Percentiles rank a stretch among this genome's conserved stretches.
phyloP scores from a whole-genome alignment of 257 asterid species.

The Fraxinus pennsylvanica region DNA sequence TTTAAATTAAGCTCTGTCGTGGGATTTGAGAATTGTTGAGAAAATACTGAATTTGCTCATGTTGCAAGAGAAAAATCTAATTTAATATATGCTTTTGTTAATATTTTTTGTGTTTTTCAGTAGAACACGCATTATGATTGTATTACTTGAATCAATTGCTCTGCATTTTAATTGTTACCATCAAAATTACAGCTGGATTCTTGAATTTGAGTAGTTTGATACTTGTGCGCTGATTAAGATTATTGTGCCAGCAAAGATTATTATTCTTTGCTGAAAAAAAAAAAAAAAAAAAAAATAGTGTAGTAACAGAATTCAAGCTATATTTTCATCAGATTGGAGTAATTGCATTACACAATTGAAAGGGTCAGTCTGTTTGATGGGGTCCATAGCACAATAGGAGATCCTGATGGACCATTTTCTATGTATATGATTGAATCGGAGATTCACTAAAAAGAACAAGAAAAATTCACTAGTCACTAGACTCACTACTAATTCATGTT shows the following conservation, averaged over 20 bases:
- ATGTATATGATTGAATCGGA: not conserved
- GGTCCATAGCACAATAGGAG: not conserved
- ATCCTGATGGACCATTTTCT: not conserved
- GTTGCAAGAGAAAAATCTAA: not conserved
- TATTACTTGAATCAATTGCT: not conserved
- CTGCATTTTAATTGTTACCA: not conserved
- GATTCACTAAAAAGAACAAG: not conserved
- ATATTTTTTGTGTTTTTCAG: too few relatives aligned
- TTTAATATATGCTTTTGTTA: not conserved
- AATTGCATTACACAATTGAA: not conserved
- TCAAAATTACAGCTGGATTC: not conserved
- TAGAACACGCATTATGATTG: not conserved
- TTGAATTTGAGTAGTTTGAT: not conserved
- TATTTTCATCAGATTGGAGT: not conserved
- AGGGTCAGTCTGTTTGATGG: not conserved
- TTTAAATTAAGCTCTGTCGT: not conserved
- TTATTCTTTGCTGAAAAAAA: not conserved
- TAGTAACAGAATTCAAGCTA: not conserved
- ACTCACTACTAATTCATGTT: not conserved
- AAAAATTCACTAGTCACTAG: not conserved
- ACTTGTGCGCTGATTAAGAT: not conserved
- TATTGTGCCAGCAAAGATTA: not conserved
- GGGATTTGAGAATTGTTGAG: not conserved
- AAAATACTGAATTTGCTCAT: not conserved
- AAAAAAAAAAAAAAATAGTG: too few relatives aligned